Evolutionary conservation across 495 filamentous ascomycete species (phyloP), one percentile per base, ranked within the genome.

Genomic region (Endocarpon pusillum): DNA sequence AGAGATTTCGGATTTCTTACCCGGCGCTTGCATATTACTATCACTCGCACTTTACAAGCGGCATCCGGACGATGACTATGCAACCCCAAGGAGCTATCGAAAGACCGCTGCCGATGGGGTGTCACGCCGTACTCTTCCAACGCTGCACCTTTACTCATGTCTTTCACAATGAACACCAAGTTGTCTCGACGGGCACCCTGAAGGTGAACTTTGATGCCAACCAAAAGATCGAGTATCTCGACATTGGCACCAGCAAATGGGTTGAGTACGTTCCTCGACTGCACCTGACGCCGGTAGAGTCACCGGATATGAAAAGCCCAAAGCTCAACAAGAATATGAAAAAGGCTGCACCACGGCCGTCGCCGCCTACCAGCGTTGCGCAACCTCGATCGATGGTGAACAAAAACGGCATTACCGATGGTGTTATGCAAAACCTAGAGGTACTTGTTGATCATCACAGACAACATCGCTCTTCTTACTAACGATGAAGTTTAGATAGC

Each of bases 21-120:
- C 66, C 80, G 5, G 73, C 77, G 1, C 53, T 94, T 14, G 66
- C 85, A 11, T 73, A 82, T 32, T 92, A 81, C 43, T 91, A 87
- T 49, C 59, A 73, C 32, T 81, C 76, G 0, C 77, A 86, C 41
- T 91, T 81, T 43, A 73, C 76, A n/a, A 86, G 78, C 36, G 81
- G 82, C 3, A 72, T 92, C 23, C 68, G 64, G 31, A 73, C 67
- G 15, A 80, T 94, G 32, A 81, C 89, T 47, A 67, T 92, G 59
- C 63, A 79, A 12, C 58, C 84, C 32, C 68, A 72, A 41, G 54
- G 46, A 10, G 48, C 61, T 17, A 60, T 54, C 29, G 77, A 85
- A 38, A 62, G 56, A 15, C 55, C 68, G 19, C 42, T 72, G 28
- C 56, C 63, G 3, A 66, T 69, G 33, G 74, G 75, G 30, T 67